A percentile compares a stretch with the other conserved stretches of the same genome.
phyloP scores from a whole-genome alignment of 202 grass and related monocot species.

The Tripidium arundinaceum region DNA sequence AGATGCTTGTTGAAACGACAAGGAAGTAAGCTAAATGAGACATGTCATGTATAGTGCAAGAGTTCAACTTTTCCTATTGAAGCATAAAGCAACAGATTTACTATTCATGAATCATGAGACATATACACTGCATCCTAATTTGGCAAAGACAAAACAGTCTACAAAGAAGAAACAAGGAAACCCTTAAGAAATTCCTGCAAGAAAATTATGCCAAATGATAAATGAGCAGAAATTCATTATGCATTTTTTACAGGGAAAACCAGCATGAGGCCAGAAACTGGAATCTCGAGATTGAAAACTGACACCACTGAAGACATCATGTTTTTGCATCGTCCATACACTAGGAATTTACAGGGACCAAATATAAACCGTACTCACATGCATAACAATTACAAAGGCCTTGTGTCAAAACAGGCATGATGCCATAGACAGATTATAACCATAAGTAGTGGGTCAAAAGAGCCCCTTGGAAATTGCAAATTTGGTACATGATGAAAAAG shows the following conservation, averaged over 20 bases:
- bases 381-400: background rate
- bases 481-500: background rate
- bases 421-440: background rate
- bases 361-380: background rate
- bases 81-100: background rate
- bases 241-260: background rate
- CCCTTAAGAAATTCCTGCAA: background rate
- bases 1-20: conserved; percentile 3
- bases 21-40: conserved; percentile 7
- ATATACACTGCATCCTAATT: background rate
- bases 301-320: background rate
- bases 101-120: background rate
- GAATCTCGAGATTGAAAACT: background rate
- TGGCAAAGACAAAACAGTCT: background rate
- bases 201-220: background rate
- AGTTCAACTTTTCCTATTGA: background rate
- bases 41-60: background rate
- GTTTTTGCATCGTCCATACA: background rate
- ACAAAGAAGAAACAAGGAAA: background rate
- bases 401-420: background rate
- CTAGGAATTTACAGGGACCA: background rate
- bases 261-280: too few species aligned
- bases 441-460: conserved; percentile 6
- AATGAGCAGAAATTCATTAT: background rate
- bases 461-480: background rate